Base-by-base conservation (phyloP, 352 stramenopile genomes). In the Phytophthora brassicae region DNA sequence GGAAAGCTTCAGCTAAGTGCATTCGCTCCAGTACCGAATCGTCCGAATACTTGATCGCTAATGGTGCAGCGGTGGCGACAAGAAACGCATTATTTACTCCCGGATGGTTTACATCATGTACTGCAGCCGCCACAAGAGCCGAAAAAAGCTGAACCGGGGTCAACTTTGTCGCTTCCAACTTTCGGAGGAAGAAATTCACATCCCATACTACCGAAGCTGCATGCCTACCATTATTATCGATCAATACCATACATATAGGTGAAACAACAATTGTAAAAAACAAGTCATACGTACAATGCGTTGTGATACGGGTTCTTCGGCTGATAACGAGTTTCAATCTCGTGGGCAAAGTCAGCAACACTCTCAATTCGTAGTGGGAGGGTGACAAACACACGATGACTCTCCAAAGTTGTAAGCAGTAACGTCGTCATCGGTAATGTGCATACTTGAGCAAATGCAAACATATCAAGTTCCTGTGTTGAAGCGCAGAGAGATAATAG, bases 41-140 rank as follows among this genome's bases (percentile, higher is more conserved):
- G 52, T 97, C 94, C 63, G 96, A 97, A 75, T 98, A 98, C 43
- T 88, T 86, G 59, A 98, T 83, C 33, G 92, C 92, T 20, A 97
- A 64, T 13, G 92, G 81, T 11, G 85, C 87, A 44, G 63, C 84
- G 16, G 88, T 96, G 31, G 80, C 84, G 13, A 96, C 72, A 13
- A 97, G 76, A 67, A 95, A 98, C 29, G 74, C 70, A 72, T 98
- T 98, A 62, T 87, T 98, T 14, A 94, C 83, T 9, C 95, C 95
- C 0, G 89, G 86, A 66, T 98, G 95, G 43, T 92, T 96, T 11
- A 98, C 77, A 62, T 98, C 95, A 62, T 98, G 95, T 22, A 95
- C 76, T 2, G 95, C 74, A 4, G 85, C 91, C n/a, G 92, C 88
- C 11, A 98, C 56, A 1, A 98, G 62, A 12, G 95, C 79, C n/a